Percentiles rank a stretch among this genome's conserved stretches.
These are phyloP conservation scores for Lobosporangium transversale DNA, from an alignment of 192 early-diverging fungal species.

Conservation along the genomic window DNA sequence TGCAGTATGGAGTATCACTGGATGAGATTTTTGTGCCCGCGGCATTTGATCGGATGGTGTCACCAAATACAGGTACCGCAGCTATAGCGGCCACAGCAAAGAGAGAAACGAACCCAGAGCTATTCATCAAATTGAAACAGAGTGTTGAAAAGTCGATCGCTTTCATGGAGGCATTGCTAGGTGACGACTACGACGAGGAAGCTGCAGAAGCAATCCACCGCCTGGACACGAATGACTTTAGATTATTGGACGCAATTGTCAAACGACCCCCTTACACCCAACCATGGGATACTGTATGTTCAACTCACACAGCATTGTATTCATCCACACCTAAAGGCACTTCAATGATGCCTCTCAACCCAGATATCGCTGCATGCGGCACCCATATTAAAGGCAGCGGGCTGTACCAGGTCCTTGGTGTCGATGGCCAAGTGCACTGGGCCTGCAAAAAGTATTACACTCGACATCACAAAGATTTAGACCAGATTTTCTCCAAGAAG, in stretches of 20 bases:
- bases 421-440: conserved; percentile 25
- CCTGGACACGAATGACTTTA: conserved; percentile 34
- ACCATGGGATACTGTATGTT: not conserved
- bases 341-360: not conserved
- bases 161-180: conserved; percentile 37
- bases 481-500: conserved; percentile 22
- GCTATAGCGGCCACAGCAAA: conserved; percentile 2
- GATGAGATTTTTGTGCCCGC: conserved; percentile 28
- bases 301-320: not conserved
- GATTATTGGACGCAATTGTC: conserved; percentile 28
- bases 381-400: conserved; percentile 24
- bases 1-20: conserved; percentile 35
- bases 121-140: conserved; percentile 24
- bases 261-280: conserved; percentile 30
- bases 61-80: conserved; percentile 4
- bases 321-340: not conserved
- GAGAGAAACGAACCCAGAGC: conserved; percentile 13
- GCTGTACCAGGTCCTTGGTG: not conserved
- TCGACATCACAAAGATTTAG: conserved; percentile 3
- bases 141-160: conserved; percentile 41
- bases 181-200: conserved; percentile 32
- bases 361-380: not conserved
- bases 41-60: conserved; percentile 30
- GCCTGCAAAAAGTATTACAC: conserved; percentile 22
- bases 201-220: conserved; percentile 10